Evolutionary conservation across 2,329 filamentous ascomycete genomes (phyloP).

Genomic region (Colletotrichum noveboracense): DNA sequence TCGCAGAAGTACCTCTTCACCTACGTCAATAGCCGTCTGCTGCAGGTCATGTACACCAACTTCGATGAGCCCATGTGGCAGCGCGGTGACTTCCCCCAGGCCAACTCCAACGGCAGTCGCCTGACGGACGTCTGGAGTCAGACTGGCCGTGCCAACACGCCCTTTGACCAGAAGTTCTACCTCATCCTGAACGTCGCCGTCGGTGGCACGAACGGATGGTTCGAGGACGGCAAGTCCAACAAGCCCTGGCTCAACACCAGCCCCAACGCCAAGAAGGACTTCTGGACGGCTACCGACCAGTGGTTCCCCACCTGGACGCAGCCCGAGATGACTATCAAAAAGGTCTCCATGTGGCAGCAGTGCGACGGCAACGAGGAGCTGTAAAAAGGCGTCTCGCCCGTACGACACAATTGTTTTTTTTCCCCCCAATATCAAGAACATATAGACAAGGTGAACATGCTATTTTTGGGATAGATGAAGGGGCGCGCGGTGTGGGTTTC

Average conservation of each 20-base stretch:
- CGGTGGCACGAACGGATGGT: constrained; percentile 84
- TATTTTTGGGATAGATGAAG: constrained; percentile 13
- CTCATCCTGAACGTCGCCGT: constrained; percentile 79
- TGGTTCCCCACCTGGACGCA: constrained; percentile 78
- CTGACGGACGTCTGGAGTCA: constrained; percentile 68
- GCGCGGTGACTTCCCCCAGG: constrained; percentile 70
- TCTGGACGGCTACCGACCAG: constrained; percentile 70
- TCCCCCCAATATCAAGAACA: neutral
- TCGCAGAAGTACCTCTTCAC: constrained; percentile 88
- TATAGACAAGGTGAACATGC: constrained; percentile 13
- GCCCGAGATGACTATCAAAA: constrained; percentile 71
- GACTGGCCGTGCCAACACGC: constrained; percentile 66
- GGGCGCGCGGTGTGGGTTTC: constrained; percentile 2
- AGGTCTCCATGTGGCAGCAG: constrained; percentile 75
- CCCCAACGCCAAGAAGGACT: constrained; percentile 72
- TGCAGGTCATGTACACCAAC: constrained; percentile 81
- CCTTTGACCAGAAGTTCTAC: constrained; percentile 79
- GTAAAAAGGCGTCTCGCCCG: constrained; percentile 25
- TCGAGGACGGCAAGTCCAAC: constrained; percentile 70
- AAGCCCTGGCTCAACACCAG: constrained; percentile 83
- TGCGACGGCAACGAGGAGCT: constrained; percentile 65
- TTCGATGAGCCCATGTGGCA: constrained; percentile 73
- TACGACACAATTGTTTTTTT: neutral
- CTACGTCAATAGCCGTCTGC: constrained; percentile 79
- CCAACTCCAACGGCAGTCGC: constrained; percentile 69